Conservation (phyloP, 805 yeast genomes). For the Candida berthetii region DNA sequence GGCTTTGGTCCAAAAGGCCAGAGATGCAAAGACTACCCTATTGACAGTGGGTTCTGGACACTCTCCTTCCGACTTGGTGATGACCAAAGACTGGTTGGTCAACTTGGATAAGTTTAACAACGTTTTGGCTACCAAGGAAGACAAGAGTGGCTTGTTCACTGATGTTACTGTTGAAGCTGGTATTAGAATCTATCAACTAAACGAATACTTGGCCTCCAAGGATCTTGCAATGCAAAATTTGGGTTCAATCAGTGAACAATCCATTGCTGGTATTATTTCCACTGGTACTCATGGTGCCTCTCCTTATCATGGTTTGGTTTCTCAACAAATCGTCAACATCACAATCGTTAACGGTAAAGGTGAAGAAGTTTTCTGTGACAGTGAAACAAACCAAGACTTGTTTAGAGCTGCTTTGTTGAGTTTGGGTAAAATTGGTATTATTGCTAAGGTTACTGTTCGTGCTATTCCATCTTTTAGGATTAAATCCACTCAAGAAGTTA, state of each 20-base stretch:
- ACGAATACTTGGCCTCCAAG: conserved; percentile 52
- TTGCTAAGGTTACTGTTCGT: conserved; percentile 79
- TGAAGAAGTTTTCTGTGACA: conserved; percentile 42
- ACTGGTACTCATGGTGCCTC: conserved; percentile 98
- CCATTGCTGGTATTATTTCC: conserved; percentile 91
- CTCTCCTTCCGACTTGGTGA: conserved; percentile 87
- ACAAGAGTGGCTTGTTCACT: conserved; percentile 59
- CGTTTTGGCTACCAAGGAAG: conserved; percentile 42
- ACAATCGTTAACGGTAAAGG: conserved; percentile 76
- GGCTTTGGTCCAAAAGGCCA: conserved; percentile 62
- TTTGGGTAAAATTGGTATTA: conserved; percentile 87
- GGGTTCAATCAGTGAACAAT: conserved; percentile 92
- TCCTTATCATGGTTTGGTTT: conserved; percentile 84
- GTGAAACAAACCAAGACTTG: conserved; percentile 55
- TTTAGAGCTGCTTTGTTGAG: conserved; percentile 83
- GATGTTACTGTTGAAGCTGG: conserved; percentile 97
- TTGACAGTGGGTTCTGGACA: conserved; percentile 92
- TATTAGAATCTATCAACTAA: conserved; percentile 67
- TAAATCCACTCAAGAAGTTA: conserved; percentile 75
- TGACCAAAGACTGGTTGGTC: conserved; percentile 84
- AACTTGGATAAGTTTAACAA: conserved; percentile 70
- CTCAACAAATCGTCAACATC: conserved; percentile 79
- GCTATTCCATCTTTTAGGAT: conserved; percentile 80
- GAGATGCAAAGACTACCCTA: conserved; percentile 51
- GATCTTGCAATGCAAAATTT: conserved; percentile 83